Evolutionary conservation across 2,329 filamentous ascomycete genomes (phyloP).

Genomic region (Cordyceps cateniannulata): DNA sequence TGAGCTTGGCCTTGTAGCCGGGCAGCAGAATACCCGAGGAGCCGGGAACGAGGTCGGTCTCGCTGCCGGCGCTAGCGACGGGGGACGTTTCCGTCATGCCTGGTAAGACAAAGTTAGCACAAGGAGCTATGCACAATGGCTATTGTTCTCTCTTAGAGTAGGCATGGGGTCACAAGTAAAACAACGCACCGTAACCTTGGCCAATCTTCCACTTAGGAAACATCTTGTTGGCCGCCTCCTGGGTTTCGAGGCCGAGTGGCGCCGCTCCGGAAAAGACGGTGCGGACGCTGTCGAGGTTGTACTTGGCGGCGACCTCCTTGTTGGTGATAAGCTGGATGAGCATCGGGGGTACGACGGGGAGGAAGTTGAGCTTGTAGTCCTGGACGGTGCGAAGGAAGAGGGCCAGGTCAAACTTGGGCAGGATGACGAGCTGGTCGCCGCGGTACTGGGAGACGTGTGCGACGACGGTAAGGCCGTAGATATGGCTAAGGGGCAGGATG

Average conservation of each 20-base stretch:
- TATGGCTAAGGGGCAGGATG: constrained; percentile 75
- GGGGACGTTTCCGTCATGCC: constrained; percentile 70
- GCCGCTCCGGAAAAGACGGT: constrained; percentile 67
- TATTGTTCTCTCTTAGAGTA: too few relatives aligned
- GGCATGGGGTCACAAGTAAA: not conserved
- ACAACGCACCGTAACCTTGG: constrained; percentile 60
- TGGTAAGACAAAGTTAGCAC: too few relatives aligned
- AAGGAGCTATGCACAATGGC: too few relatives aligned
- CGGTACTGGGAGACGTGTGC: constrained; percentile 59
- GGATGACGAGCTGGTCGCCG: constrained; percentile 66
- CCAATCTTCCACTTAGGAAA: constrained; percentile 60
- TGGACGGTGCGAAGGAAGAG: constrained; percentile 58
- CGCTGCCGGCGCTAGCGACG: constrained; percentile 52
- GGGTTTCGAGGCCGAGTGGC: constrained; percentile 64
- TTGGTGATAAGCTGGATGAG: constrained; percentile 67
- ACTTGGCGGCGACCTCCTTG: constrained; percentile 50
- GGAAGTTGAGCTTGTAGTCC: constrained; percentile 58
- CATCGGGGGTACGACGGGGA: constrained; percentile 72
- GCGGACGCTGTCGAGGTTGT: constrained; percentile 61
- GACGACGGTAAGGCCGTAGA: constrained; percentile 70
- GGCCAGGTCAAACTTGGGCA: constrained; percentile 71
- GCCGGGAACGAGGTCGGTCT: constrained; percentile 58
- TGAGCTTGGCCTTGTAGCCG: constrained; percentile 54
- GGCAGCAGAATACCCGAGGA: constrained; percentile 64
- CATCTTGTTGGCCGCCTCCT: constrained; percentile 51